Percentiles rank a stretch among this genome's conserved stretches.
Evolutionary conservation across 768 basidiomycete genomes (phyloP).

Genomic region (Rhodotorula sphaerocarpa): DNA sequence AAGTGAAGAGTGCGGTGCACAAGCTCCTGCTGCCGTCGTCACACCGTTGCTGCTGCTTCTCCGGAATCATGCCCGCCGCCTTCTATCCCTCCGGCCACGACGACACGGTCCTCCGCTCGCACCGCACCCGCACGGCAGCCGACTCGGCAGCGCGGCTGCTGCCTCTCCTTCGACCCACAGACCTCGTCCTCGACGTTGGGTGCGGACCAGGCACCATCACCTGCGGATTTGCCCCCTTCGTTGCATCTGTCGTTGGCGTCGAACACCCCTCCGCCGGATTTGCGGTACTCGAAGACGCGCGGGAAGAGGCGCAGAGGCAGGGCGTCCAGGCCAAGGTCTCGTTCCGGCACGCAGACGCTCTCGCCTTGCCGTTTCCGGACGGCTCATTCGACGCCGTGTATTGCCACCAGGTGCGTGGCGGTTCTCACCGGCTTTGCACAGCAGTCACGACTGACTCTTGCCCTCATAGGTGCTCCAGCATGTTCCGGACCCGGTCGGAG

Average conservation of each 20-base stretch:
- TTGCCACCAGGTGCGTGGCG: slow-evolving; percentile 42
- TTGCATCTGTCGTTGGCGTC: slow-evolving; percentile 49
- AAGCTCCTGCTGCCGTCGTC: too few species aligned
- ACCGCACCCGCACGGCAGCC: slow-evolving; percentile 45
- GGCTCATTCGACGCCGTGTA: slow-evolving; percentile 50
- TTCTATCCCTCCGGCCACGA: slow-evolving; percentile 42
- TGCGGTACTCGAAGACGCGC: slow-evolving; percentile 45
- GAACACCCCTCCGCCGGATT: slow-evolving; percentile 41
- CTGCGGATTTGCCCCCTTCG: slow-evolving; percentile 46
- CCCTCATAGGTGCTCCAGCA: slow-evolving; percentile 47
- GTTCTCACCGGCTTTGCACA: not conserved
- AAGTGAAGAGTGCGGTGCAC: too few species aligned
- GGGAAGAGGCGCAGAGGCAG: slow-evolving; percentile 38
- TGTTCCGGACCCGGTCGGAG: slow-evolving; percentile 46
- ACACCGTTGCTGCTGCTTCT: too few species aligned
- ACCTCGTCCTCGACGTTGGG: slow-evolving; percentile 51
- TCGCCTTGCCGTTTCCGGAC: slow-evolving; percentile 46
- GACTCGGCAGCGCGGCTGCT: slow-evolving; percentile 49
- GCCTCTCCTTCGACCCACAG: slow-evolving; percentile 43
- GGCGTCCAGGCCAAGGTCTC: slow-evolving; percentile 44
- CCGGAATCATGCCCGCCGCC: not conserved
- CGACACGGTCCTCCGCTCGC: slow-evolving; percentile 44
- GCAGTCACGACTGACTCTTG: slow-evolving; percentile 24
- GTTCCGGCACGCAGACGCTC: slow-evolving; percentile 47
- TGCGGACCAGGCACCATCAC: slow-evolving; percentile 55